A percentile compares a stretch with the other conserved stretches of the same genome.
These are phyloP conservation scores for Forsythia viridissima DNA, from an alignment of 257 asterid genomes.

Conservation along the genomic window DNA sequence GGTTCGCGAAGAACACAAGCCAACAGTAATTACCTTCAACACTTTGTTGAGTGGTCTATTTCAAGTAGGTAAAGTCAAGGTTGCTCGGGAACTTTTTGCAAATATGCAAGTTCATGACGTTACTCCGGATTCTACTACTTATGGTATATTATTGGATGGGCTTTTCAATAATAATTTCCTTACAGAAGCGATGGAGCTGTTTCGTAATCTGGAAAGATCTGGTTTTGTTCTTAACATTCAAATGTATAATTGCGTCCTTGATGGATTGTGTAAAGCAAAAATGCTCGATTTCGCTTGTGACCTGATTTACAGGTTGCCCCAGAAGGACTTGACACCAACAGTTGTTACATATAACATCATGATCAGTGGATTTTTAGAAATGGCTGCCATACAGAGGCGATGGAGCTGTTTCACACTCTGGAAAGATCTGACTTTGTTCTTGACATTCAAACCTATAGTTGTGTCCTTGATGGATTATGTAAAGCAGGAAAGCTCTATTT, in stretches of 20 bases:
- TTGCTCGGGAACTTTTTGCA: conserved; percentile 37
- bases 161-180: conserved; percentile 50
- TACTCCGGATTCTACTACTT: conserved; percentile 45
- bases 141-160: conserved; percentile 56
- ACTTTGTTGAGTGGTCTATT: conserved; percentile 55
- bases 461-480: conserved; percentile 27
- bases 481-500: neutral
- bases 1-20: conserved; percentile 49
- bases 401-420: conserved; percentile 50
- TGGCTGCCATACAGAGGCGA: conserved; percentile 43
- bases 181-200: too few species aligned
- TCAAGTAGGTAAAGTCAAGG: conserved; percentile 44
- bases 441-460: conserved; percentile 36
- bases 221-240: too few species aligned
- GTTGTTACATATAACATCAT: too few species aligned
- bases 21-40: conserved; percentile 52
- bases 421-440: conserved; percentile 48
- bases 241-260: too few species aligned
- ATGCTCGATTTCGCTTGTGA: too few species aligned
- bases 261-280: too few species aligned
- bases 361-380: too few species aligned
- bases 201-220: too few species aligned
- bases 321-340: too few species aligned
- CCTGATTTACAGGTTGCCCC: too few species aligned
- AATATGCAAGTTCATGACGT: conserved; percentile 45